Base-by-base conservation (phyloP, 2,329 filamentous ascomycete genomes). In the Cylindrodendrum hubeiense region DNA sequence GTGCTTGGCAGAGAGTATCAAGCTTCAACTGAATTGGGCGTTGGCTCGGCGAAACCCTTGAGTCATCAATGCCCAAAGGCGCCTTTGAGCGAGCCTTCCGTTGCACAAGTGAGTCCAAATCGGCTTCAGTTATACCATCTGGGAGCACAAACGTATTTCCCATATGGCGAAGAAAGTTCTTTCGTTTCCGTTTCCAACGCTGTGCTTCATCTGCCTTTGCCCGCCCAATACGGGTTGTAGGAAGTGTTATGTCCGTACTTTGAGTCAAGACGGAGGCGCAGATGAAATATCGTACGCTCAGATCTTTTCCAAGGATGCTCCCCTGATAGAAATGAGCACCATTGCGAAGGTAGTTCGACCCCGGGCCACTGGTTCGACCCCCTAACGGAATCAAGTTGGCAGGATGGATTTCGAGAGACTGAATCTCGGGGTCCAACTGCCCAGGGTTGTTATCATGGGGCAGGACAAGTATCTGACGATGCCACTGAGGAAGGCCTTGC, bases 281-380 rank as follows among this genome's bases (percentile, higher is more conserved):
- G 57, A 77, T 79, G 60, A 80, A 81, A 54, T 82, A 83, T 37
- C 76, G 75, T 17, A 89, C 65, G 41, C 80, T 79, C 41, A 86
- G 75, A 61, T 86, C 78, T 24, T 77, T 75, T 5, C 75, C 79
- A 3, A 88, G 68, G 12, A 79, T 75, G 56, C 79, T 81, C 15
- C 86, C 67, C 64, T 88, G 85, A 57, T 83, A 86, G 67, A 87
- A 86, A 21, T 77, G 76, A 3, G 83, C 71, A 4, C 75, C 75
- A 24, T 78, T 67, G 4, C 77, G 67, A 10, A 74, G 62, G 54
- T 84, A 81, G 13, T 69, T 58, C 19, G 69, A 69, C 15, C 79
- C 79, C 2, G 70, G 61, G 1, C 75, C 75, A 15, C 60, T 44
- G 0, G 68, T 43, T 7, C 59, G 44, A 9, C 60, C 44, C 7